These are phyloP conservation scores for Chalciporus pseudorubinellus DNA, from an alignment of 768 basidiomycete genomes.

Conservation along the genomic window DNA sequence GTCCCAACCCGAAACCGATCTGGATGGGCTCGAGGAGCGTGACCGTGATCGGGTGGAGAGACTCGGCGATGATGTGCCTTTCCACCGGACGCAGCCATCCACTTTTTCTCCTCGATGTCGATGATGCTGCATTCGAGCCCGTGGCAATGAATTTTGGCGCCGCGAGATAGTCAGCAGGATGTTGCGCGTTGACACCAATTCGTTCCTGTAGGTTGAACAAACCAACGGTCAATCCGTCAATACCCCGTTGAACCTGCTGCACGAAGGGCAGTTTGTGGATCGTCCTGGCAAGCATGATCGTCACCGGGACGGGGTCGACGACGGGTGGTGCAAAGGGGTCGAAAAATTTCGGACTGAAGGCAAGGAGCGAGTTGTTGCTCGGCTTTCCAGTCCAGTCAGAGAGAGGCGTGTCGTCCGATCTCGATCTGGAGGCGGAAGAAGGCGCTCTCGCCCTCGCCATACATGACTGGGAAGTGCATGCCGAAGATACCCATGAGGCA, in stretches of 20 bases:
- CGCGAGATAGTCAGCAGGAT: slow-evolving; percentile 22
- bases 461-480: slow-evolving; percentile 27
- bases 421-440: slow-evolving; percentile 28
- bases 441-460: slow-evolving; percentile 28
- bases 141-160: slow-evolving; percentile 21
- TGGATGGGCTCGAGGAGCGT: slow-evolving; percentile 20
- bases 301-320: slow-evolving; percentile 18
- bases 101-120: slow-evolving; percentile 16
- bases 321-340: too few species aligned
- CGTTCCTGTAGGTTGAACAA: slow-evolving; percentile 20
- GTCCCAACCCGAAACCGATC: too few species aligned
- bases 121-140: slow-evolving; percentile 19
- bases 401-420: slow-evolving; percentile 21
- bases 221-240: slow-evolving; percentile 14
- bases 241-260: slow-evolving; percentile 9
- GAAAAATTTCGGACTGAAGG: slow-evolving; percentile 18
- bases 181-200: slow-evolving; percentile 18
- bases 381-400: slow-evolving; percentile 25
- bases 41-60: slow-evolving; percentile 21
- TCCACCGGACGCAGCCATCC: slow-evolving; percentile 6
- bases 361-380: slow-evolving; percentile 16
- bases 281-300: too few species aligned
- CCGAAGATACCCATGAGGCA: slow-evolving; percentile 29
- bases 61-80: slow-evolving; percentile 13
- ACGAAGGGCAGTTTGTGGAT: slow-evolving; percentile 15